Evolutionary conservation across 495 filamentous ascomycete species (phyloP).

Genomic region (Hypoxylon rickii): DNA sequence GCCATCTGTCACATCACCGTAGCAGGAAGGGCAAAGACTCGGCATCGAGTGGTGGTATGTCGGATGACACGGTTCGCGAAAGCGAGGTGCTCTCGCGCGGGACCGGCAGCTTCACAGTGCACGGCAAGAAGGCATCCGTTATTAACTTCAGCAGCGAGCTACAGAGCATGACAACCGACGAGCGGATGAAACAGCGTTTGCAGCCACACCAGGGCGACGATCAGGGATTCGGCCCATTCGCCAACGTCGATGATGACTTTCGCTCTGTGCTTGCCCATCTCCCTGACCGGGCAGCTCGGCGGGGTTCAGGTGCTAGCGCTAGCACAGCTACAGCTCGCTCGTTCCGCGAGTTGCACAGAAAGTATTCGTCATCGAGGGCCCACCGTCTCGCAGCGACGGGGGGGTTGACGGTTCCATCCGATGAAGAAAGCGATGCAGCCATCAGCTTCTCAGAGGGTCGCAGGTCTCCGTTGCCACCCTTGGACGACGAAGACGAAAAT

Average conservation of each 20-base stretch:
- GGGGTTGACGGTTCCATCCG: constrained; percentile 49
- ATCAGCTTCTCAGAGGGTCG: constrained; percentile 60
- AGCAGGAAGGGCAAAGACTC: constrained; percentile 80
- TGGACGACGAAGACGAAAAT: constrained; percentile 48
- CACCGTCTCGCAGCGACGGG: constrained; percentile 32
- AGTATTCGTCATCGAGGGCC: constrained; percentile 52
- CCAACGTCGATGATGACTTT: constrained; percentile 42
- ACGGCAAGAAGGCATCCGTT: constrained; percentile 97
- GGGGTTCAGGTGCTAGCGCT: constrained; percentile 58
- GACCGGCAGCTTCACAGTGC: constrained; percentile 88
- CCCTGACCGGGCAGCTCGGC: constrained; percentile 44
- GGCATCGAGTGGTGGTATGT: constrained; percentile 59
- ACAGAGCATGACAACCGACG: constrained; percentile 77
- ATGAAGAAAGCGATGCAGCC: constrained; percentile 62
- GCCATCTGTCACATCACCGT: constrained; percentile 69
- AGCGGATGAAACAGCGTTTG: constrained; percentile 62
- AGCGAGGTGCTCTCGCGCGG: constrained; percentile 75
- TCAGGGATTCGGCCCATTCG: constrained; percentile 20
- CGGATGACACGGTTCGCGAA: constrained; percentile 64
- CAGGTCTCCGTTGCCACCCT: constrained; percentile 56
- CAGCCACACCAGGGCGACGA: constrained; percentile 43
- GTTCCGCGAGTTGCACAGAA: constrained; percentile 58
- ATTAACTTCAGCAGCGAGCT: constrained; percentile 93
- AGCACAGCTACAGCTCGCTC: constrained; percentile 61
- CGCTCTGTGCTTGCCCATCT: constrained; percentile 42